phyloP scores from a whole-genome alignment of 2,329 filamentous ascomycete species.

The Sporothrix brasiliensis region DNA sequence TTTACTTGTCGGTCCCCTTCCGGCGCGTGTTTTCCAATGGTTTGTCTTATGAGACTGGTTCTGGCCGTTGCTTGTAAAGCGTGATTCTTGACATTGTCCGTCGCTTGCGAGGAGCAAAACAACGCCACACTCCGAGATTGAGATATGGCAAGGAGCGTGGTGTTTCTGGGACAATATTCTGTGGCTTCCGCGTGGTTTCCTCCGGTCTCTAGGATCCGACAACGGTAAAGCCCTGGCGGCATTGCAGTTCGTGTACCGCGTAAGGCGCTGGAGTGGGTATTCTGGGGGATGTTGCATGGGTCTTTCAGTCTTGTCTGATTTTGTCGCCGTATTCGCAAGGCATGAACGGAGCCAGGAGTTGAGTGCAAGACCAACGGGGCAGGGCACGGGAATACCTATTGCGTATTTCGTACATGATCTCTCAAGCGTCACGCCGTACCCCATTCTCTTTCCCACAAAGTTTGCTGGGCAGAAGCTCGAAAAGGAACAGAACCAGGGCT shows the following conservation, averaged over 20 bases:
- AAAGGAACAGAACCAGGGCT: neutral
- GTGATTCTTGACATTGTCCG: too few species aligned
- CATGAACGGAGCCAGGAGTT: neutral
- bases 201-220: neutral
- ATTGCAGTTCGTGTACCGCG: constrained; percentile 1
- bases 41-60: neutral
- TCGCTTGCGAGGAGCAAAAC: neutral
- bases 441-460: neutral
- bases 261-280: neutral
- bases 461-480: neutral
- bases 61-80: constrained; percentile 2
- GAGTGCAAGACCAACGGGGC: too few species aligned
- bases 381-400: constrained; percentile 18
- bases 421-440: neutral
- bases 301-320: neutral
- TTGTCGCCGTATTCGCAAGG: neutral
- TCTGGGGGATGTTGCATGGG: constrained; percentile 1
- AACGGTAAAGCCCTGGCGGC: constrained; percentile 16
- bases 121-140: neutral
- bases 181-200: constrained; percentile 11
- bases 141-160: neutral
- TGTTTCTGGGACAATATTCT: neutral
- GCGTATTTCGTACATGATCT: too few species aligned
- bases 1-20: neutral
- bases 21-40: neutral